phyloP scores from a whole-genome alignment of 192 early-diverging fungal species.

The Chytriomyces sp. region DNA sequence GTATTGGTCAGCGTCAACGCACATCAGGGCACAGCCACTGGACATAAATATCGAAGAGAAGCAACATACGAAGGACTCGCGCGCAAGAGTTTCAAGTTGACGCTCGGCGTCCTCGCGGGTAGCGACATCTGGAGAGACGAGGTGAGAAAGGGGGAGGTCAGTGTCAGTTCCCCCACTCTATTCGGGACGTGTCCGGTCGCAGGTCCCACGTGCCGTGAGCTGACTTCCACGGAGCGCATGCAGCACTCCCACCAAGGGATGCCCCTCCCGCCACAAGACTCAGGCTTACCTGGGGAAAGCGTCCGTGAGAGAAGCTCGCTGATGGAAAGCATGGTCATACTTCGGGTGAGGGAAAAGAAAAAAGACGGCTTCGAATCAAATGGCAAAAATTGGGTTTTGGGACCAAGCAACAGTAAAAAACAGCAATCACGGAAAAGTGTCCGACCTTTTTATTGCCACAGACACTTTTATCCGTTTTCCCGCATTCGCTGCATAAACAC shows the following conservation, averaged over 20 bases:
- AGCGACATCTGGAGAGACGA: slow-evolving; percentile 58
- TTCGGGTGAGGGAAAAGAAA: slow-evolving; percentile 17
- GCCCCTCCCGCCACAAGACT: too few species aligned
- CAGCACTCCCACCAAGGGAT: too few species aligned
- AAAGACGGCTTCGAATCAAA: not conserved
- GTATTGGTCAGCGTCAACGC: not conserved
- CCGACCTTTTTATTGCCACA: not conserved
- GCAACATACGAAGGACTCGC: slow-evolving; percentile 83
- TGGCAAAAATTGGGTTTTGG: not conserved
- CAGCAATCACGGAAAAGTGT: not conserved
- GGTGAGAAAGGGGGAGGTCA: not conserved
- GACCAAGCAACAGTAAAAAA: not conserved
- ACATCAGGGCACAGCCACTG: not conserved
- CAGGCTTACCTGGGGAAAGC: slow-evolving; percentile 69
- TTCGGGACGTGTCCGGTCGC: not conserved
- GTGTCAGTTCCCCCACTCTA: not conserved
- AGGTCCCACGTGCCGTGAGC: not conserved
- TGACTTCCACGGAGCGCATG: not conserved
- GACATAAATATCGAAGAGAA: not conserved
- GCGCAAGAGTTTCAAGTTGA: slow-evolving; percentile 74
- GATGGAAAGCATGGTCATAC: slow-evolving; percentile 51
- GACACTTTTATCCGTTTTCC: not conserved
- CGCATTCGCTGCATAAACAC: not conserved
- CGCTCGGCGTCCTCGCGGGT: slow-evolving; percentile 83
- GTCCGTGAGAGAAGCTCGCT: slow-evolving; percentile 78